These are phyloP conservation scores for Oidium heveae DNA, from an alignment of 2,329 filamentous ascomycete genomes.

Conservation along the genomic window DNA sequence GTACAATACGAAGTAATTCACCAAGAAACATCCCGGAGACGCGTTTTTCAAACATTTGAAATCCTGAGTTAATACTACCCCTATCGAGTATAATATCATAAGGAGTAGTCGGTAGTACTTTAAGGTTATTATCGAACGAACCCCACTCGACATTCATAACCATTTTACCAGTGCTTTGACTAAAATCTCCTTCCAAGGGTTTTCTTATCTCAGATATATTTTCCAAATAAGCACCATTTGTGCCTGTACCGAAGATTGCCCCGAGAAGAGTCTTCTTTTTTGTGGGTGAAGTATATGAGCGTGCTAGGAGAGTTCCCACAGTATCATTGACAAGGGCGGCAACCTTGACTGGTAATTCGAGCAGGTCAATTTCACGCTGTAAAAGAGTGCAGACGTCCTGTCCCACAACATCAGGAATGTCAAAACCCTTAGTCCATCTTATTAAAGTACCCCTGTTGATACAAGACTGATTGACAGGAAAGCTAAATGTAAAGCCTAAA, in stretches of 20 bases:
- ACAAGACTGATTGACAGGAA: constrained; percentile 77
- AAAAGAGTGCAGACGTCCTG: constrained; percentile 84
- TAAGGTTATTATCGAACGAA: constrained; percentile 85
- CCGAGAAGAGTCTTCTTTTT: constrained; percentile 75
- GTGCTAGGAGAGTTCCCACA: constrained; percentile 90
- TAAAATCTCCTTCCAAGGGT: constrained; percentile 41
- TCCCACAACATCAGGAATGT: constrained; percentile 81
- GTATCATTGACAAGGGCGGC: constrained; percentile 93
- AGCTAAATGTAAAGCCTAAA: constrained; percentile 96
- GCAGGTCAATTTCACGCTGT: constrained; percentile 67
- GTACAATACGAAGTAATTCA: constrained; percentile 61
- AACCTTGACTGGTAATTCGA: constrained; percentile 76
- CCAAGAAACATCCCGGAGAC: constrained; percentile 96
- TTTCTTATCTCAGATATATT: constrained; percentile 72
- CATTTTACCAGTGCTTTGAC: constrained; percentile 72
- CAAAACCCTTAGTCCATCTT: constrained; percentile 96
- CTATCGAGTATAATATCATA: constrained; percentile 62
- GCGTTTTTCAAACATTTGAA: constrained; percentile 98
- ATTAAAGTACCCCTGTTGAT: constrained; percentile 91
- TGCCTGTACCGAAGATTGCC: constrained; percentile 91
- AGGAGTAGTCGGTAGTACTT: constrained; percentile 59
- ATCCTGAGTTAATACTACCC: constrained; percentile 67
- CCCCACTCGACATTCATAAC: constrained; percentile 98
- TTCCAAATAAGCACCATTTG: constrained; percentile 93
- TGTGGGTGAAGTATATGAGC: constrained; percentile 78